A percentile compares a stretch with the other conserved stretches of the same genome.
Conservation (phyloP, 2,329 filamentous ascomycete genomes). For the Sporothrix inflata region DNA sequence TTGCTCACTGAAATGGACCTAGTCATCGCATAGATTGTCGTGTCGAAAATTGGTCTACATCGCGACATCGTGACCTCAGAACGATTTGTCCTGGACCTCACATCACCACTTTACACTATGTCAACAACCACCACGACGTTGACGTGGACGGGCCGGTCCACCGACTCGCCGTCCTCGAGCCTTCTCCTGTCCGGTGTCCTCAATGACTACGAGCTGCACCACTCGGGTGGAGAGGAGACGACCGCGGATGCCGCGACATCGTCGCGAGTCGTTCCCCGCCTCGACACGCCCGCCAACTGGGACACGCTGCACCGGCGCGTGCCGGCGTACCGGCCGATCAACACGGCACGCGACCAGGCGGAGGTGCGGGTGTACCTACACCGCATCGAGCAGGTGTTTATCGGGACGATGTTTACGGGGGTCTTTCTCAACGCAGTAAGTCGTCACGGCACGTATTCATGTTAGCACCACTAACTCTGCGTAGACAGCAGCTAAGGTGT, state of each 20-base stretch:
- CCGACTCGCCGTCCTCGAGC: not conserved
- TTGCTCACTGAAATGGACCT: too few relatives aligned
- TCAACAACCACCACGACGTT: not conserved
- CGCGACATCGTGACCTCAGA: too few relatives aligned
- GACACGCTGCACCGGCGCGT: not conserved
- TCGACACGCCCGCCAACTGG: not conserved
- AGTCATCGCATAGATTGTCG: too few relatives aligned
- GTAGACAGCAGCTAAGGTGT: not conserved
- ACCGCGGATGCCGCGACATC: not conserved
- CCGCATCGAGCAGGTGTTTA: not conserved
- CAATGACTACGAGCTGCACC: not conserved
- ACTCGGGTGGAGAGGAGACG: not conserved
- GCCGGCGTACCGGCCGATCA: slow-evolving; percentile 1
- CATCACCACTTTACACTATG: not conserved
- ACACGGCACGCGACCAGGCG: not conserved
- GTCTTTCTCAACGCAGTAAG: not conserved
- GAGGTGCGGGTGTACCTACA: slow-evolving; percentile 1
- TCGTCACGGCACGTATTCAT: too few relatives aligned
- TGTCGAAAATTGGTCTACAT: too few relatives aligned
- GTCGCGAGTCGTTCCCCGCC: slow-evolving; percentile 33
- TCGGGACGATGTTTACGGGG: slow-evolving; percentile 3
- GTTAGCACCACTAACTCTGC: not conserved
- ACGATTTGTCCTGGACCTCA: too few relatives aligned
- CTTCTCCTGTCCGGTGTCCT: not conserved
- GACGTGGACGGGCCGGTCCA: not conserved